Evolutionary conservation across 2,329 filamentous ascomycete genomes (phyloP), one percentile per base, ranked within the genome.

Genomic region (Penicillium italicum): DNA sequence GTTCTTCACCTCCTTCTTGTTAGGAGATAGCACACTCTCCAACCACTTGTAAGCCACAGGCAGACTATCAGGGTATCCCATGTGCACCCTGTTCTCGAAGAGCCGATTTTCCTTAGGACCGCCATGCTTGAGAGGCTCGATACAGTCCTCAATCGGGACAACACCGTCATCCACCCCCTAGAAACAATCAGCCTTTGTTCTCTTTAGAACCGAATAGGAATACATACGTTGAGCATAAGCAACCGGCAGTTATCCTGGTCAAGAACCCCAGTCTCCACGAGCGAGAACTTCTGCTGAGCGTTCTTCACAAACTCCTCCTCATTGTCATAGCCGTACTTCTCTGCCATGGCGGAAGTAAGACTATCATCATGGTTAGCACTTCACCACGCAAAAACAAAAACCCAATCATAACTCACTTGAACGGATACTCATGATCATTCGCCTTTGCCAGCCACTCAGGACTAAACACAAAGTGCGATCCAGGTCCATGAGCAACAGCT

Each of bases 341-440:
- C 74, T 0, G 82, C 80, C 68, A 88, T 77, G 9, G 81, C 79
- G 1, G 81, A 79, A 20, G 77, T 77, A 53, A 85, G 70, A 26
- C 79, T 81, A 55, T 20, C 16, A 43, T 22, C n/a, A 46, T 53
- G 1, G 36, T 58, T 42, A 59, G 46, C 16, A 22, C n/a, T 1
- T n/a, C 20, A 18, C 34, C 18, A 18, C 4, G 14, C 9, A 28
- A 20, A 30, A 30, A 1, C 1, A n/a, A 16, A 30, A n/a, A 28
- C 6, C 11, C 12, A 34, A 14, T 16, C 28, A 16, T 18, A 3
- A 73, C 75, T 71, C 58, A 80, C 75, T 72, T 62, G 62, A 86
- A 87, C 1, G 85, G 84, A 67, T 87, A 89, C 72, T 89, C 86
- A 61, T 88, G 85, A 20, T 83, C 80, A 60, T 88, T 84, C 0